Conservation (phyloP, 2,329 filamentous ascomycete genomes). For the Colletotrichum sp. region DNA sequence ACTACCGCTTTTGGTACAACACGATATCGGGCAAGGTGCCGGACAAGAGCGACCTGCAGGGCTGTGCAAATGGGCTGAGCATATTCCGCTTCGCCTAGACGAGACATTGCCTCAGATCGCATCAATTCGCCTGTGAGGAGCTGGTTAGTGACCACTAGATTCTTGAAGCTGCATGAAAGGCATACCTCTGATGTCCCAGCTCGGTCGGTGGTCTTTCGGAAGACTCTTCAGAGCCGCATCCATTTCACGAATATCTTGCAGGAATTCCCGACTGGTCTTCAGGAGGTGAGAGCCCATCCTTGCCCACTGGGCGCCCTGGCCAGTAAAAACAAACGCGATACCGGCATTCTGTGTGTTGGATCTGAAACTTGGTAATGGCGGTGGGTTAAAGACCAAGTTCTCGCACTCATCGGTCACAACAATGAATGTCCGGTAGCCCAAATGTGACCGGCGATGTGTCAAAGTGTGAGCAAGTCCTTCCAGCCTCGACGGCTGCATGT, state of each 20-base stretch:
- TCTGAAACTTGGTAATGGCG: conserved; percentile 1
- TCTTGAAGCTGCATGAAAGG: too few relatives aligned
- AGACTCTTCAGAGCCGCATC: conserved; percentile 22
- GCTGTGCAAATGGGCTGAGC: conserved; percentile 59
- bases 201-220: conserved; percentile 25
- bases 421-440: conserved; percentile 27
- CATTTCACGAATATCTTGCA: conserved; percentile 14
- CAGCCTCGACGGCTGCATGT: conserved; percentile 3
- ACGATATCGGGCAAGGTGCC: conserved; percentile 33
- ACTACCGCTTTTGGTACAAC: conserved; percentile 35
- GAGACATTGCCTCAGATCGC: not conserved
- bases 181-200: conserved; percentile 24
- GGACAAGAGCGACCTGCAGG: conserved; percentile 52
- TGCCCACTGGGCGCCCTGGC: conserved; percentile 51
- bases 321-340: conserved; percentile 41
- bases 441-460: conserved; percentile 29
- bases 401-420: conserved; percentile 19
- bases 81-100: conserved; percentile 24
- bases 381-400: conserved; percentile 26
- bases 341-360: not conserved
- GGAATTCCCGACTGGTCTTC: conserved; percentile 1
- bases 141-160: not conserved
- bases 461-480: conserved; percentile 33
- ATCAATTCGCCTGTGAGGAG: not conserved
- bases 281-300: conserved; percentile 40